Percentiles rank a stretch among this genome's conserved stretches.
These are phyloP conservation scores for Fusarium sarcochroum DNA, from an alignment of 2,329 filamentous ascomycete genomes.

Conservation along the genomic window DNA sequence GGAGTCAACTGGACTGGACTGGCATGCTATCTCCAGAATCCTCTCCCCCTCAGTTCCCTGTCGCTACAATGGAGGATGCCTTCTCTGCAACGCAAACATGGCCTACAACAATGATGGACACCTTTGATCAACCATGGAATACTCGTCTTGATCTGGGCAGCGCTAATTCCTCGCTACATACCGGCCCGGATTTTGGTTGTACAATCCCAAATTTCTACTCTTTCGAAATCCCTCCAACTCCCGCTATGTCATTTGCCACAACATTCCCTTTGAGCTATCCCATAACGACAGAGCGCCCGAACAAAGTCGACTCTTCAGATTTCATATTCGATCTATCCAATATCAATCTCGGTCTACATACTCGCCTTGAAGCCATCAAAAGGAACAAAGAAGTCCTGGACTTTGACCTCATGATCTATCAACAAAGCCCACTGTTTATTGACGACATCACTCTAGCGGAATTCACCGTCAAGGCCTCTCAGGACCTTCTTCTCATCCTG, in stretches of 20 bases:
- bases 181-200: no score
- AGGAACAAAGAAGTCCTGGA: fast-evolving
- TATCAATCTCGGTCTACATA: neutral
- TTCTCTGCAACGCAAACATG: neutral
- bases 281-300: no score
- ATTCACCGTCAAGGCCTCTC: neutral
- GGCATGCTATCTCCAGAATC: neutral
- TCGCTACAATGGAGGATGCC: neutral
- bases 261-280: no score
- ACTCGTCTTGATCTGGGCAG: neutral
- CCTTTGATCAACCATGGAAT: neutral
- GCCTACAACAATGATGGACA: no score
- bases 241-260: no score
- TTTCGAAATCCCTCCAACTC: neutral
- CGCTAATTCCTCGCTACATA: no score
- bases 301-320: neutral
- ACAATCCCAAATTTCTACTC: neutral
- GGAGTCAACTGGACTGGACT: neutral
- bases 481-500: neutral
- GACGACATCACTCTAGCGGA: neutral
- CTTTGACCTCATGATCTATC: neutral
- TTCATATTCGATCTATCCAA: neutral
- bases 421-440: neutral
- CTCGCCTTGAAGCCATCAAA: neutral
- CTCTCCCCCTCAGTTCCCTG: neutral